Percentiles rank a stretch among this genome's conserved stretches.
phyloP scores from a whole-genome alignment of 2,329 filamentous ascomycete genomes.

The Thielaviopsis populi region DNA sequence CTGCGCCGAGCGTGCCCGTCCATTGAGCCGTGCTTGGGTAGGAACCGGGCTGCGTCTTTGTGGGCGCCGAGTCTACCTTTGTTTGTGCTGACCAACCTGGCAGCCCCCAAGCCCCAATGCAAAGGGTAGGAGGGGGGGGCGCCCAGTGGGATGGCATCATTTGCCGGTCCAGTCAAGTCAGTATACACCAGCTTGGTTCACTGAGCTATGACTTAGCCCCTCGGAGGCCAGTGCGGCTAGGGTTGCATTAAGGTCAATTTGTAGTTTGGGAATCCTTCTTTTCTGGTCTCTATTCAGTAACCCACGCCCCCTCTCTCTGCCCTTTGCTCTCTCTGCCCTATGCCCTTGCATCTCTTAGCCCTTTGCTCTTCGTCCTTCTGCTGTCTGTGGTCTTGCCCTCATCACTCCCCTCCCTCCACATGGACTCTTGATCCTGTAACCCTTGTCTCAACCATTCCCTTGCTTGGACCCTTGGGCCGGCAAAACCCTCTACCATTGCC shows the following conservation, averaged over 20 bases:
- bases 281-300: not conserved
- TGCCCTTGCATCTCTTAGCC: too few relatives aligned
- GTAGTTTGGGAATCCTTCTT: not conserved
- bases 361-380: not conserved
- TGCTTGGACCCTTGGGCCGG: too few relatives aligned
- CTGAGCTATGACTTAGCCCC: not conserved
- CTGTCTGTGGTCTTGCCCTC: too few relatives aligned
- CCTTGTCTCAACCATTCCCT: too few relatives aligned
- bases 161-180: not conserved
- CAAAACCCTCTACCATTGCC: too few relatives aligned
- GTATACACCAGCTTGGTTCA: not conserved
- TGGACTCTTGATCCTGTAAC: too few relatives aligned
- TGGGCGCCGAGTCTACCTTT: too few relatives aligned
- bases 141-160: not conserved
- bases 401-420: too few relatives aligned
- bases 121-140: too few relatives aligned
- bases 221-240: not conserved
- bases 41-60: too few relatives aligned
- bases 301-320: not conserved
- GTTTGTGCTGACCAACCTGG: too few relatives aligned
- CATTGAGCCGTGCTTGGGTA: not conserved
- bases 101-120: too few relatives aligned
- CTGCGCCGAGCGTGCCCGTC: not conserved
- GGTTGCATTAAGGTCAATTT: conserved; percentile 3
- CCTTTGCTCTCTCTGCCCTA: not conserved